Base-by-base conservation (phyloP, 805 yeast genomes). In the Metschnikowia shivogae region DNA sequence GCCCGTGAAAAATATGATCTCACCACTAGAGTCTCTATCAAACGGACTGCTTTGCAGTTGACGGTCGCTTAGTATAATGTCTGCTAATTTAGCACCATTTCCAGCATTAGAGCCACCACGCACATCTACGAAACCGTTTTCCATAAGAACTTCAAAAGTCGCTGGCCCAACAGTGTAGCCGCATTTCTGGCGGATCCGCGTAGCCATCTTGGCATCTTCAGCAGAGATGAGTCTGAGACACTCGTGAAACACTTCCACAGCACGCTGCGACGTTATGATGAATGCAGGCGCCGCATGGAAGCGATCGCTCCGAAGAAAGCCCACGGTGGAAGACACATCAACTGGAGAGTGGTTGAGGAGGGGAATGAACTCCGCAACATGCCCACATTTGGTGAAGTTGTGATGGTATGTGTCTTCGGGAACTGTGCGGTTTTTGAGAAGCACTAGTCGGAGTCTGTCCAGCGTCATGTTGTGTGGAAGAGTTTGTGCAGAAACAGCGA, bases 121-220 rank as follows among this genome's bases (percentile, higher is more conserved):
- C 0, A 92, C 76, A 48, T 79, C 76, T 1, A 45, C 57, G 59
- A 89, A 92, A 0, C 96, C 97, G 27, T 80, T 62, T 6, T 70
- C 67, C 2, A 59, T 48, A 10, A 92, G 62, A 13, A 84, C 78
- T 12, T 69, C 67, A 14, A 75, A 76, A 0, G 98, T 92, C 0
- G 96, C 89, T 1, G 96, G 96, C 0, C 98, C 98, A 5, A 92
- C 97, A 0, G 97, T 88, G 58, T 82, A 92, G 0, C 84, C 83
- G 0, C 82, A 77, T 54, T 80, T 81, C 3, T 51, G 43, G 6
- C 78, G 59, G 1, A 82, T 65, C 0, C 39, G 43, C 2, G 43
- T 29, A 3, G 6, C 59, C 31, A 33, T 34, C 11, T 31, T 40
- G 5, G 53, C 44, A 47, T 59, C 36, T 37, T 34, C 7, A 39